Evolutionary conservation across 2,329 filamentous ascomycete species (phyloP).

Genomic region (Plectosphaerella plurivora): DNA sequence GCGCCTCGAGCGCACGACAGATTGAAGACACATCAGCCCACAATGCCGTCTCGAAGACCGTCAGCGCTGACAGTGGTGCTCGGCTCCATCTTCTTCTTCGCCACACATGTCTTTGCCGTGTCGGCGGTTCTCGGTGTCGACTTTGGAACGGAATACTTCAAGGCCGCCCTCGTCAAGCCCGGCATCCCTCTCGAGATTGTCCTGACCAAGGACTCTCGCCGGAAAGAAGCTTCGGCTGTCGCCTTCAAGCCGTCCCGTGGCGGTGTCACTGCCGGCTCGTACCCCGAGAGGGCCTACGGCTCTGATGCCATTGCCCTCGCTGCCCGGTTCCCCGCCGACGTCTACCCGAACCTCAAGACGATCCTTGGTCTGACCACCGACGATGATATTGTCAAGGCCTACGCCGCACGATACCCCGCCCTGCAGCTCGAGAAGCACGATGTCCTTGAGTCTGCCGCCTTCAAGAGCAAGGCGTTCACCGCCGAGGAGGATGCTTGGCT

Average conservation of each 20-base stretch:
- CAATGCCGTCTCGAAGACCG: conserved; percentile 26
- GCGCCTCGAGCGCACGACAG: no score
- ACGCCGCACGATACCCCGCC: conserved; percentile 72
- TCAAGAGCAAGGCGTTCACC: conserved; percentile 69
- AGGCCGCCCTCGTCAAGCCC: conserved; percentile 25
- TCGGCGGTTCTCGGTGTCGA: conserved; percentile 87
- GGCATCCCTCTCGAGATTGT: conserved; percentile 97
- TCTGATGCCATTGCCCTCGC: conserved; percentile 85
- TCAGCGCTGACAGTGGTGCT: conserved; percentile 34
- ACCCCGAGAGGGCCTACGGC: conserved; percentile 88
- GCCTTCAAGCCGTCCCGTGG: conserved; percentile 84
- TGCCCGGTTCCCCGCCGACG: conserved; percentile 84
- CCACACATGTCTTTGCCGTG: conserved; percentile 45
- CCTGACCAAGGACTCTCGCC: conserved; percentile 93
- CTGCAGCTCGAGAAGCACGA: conserved; percentile 61
- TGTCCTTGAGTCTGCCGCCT: conserved; percentile 66
- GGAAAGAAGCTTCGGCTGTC: conserved; percentile 88
- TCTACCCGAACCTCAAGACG: conserved; percentile 90
- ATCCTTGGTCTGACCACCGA: conserved; percentile 71
- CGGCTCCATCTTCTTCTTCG: conserved; percentile 36
- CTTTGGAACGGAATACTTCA: conserved; percentile 70
- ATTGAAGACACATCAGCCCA: neutral
- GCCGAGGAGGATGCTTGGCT: conserved; percentile 63
- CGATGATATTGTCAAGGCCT: conserved; percentile 61
- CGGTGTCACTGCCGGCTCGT: conserved; percentile 58